These are phyloP conservation scores for Poronia punctata DNA, from an alignment of 495 filamentous ascomycete genomes.

Conservation along the genomic window DNA sequence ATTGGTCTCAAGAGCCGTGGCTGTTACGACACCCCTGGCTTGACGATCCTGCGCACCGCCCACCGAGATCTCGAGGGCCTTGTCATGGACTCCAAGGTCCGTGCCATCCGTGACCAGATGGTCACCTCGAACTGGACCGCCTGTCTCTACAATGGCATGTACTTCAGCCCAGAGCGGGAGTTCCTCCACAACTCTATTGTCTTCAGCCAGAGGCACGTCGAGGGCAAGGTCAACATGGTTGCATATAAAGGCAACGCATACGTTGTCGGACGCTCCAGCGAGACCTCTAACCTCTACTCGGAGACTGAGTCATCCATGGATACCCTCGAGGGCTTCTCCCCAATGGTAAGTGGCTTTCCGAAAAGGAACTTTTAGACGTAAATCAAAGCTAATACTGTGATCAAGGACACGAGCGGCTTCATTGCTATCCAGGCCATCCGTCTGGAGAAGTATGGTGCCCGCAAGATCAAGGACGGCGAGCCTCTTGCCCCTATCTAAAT, in stretches of 20 bases:
- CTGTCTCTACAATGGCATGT: constrained; percentile 74
- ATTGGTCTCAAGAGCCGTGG: constrained; percentile 77
- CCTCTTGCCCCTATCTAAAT: constrained; percentile 23
- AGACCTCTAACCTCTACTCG: constrained; percentile 81
- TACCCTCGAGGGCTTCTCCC: constrained; percentile 71
- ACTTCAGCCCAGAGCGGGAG: constrained; percentile 70
- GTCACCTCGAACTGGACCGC: constrained; percentile 70
- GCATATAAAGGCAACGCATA: constrained; percentile 70
- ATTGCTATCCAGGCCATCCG: constrained; percentile 78
- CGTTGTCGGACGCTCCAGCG: constrained; percentile 66
- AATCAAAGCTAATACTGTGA: constrained; percentile 28
- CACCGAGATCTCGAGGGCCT: constrained; percentile 83
- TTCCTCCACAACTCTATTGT: constrained; percentile 59
- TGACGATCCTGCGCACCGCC: constrained; percentile 67
- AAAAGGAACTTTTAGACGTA: constrained; percentile 18
- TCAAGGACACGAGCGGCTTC: constrained; percentile 54
- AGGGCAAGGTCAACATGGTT: constrained; percentile 49
- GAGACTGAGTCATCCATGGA: constrained; percentile 82
- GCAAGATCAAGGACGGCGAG: constrained; percentile 57
- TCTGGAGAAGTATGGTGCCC: constrained; percentile 79
- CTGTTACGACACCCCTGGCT: constrained; percentile 76
- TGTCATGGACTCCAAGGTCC: constrained; percentile 76
- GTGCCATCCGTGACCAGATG: constrained; percentile 77
- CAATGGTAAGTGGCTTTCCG: constrained; percentile 32
- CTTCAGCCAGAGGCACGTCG: constrained; percentile 59